Base-by-base conservation (phyloP, 2,329 filamentous ascomycete genomes). In the Talaromyces piceae region DNA sequence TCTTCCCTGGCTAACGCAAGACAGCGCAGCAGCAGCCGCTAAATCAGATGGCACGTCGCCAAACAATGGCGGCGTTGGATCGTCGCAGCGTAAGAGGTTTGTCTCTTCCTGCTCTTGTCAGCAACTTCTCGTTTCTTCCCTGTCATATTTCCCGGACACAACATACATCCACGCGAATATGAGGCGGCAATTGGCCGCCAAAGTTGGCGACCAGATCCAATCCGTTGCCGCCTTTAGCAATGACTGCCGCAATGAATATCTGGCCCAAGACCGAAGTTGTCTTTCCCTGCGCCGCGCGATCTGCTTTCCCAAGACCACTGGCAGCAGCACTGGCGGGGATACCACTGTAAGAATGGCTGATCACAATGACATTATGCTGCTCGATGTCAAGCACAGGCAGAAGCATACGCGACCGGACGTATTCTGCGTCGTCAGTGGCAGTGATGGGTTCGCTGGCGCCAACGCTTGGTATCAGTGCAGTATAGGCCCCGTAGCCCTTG, bases 241-340 rank as follows among this genome's bases (percentile, higher is more conserved):
- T 12, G 7, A 57, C 50, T 2, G 55, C 45, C 11, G 54, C 55
- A 37, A 57, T 54, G 23, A 55, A 52, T 18, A 57, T 57, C 44
- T 54, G 55, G 18, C 61, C 61, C 8, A 60, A 50, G 5, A 64
- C 53, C 5, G 47, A 51, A 8, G 53, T 57, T 27, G 27, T 31
- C 28, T 57, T 57, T 4, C 54, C 54, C 6, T 56, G 46, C 20
- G 46, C 45, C 6, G 9, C 26, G 4, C 55, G 48, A 9, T 57
- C 54, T 1, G 49, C 20, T 25, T 51, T 51, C 7, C 33, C 44
- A 0, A 51, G 37, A 9, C 49, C 49, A 2, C 13, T 23, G 4
- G 49, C 44, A 11, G 49, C 49, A 8, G 49, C 44, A 13, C 49
- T 51, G 12, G 41, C 49, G 7, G 49, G 49, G 6, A 51, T 33